These are phyloP conservation scores for Alternaria viburni DNA, from an alignment of 2,329 filamentous ascomycete species.

Conservation along the genomic window DNA sequence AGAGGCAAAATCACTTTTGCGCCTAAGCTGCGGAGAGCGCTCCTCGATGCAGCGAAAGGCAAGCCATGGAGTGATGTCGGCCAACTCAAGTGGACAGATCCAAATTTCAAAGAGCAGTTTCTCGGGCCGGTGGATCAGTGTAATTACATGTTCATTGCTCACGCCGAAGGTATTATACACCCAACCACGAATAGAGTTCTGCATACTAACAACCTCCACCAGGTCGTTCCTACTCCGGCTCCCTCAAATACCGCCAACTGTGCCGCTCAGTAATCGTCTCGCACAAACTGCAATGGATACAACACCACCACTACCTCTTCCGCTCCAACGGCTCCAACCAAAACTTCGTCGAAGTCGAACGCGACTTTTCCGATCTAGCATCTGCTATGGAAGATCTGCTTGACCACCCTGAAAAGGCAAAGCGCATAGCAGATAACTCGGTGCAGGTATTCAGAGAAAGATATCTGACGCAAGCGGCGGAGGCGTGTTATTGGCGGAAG, in stretches of 20 bases:
- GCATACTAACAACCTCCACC: slow-evolving; percentile 16
- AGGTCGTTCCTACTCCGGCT: slow-evolving; percentile 57
- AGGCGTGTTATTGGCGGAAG: slow-evolving; percentile 41
- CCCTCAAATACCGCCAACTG: slow-evolving; percentile 61
- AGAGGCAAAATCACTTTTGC: slow-evolving; percentile 41
- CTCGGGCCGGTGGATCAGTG: slow-evolving; percentile 61
- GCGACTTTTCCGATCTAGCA: slow-evolving; percentile 43
- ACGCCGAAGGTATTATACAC: slow-evolving; percentile 56
- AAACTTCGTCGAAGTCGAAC: slow-evolving; percentile 45
- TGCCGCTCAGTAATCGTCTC: slow-evolving; percentile 50
- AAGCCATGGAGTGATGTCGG: slow-evolving; percentile 44
- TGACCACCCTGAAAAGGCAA: slow-evolving; percentile 40
- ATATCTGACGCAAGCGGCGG: slow-evolving; percentile 41
- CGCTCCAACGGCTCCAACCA: slow-evolving; percentile 36
- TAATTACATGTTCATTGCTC: slow-evolving; percentile 61
- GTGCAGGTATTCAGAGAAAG: slow-evolving; percentile 39
- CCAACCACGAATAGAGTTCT: not conserved
- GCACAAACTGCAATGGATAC: slow-evolving; percentile 46
- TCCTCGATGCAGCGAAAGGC: slow-evolving; percentile 37
- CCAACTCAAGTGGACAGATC: slow-evolving; percentile 37
- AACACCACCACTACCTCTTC: slow-evolving; percentile 44
- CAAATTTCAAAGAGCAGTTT: slow-evolving; percentile 49
- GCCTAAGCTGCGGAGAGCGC: slow-evolving; percentile 37
- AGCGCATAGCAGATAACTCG: slow-evolving; percentile 42
- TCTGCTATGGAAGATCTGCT: slow-evolving; percentile 39